Percentiles rank a stretch among this genome's conserved stretches.
These are phyloP conservation scores for Escallonia herrerae DNA, from an alignment of 129 eudicot species.

Conservation along the genomic window DNA sequence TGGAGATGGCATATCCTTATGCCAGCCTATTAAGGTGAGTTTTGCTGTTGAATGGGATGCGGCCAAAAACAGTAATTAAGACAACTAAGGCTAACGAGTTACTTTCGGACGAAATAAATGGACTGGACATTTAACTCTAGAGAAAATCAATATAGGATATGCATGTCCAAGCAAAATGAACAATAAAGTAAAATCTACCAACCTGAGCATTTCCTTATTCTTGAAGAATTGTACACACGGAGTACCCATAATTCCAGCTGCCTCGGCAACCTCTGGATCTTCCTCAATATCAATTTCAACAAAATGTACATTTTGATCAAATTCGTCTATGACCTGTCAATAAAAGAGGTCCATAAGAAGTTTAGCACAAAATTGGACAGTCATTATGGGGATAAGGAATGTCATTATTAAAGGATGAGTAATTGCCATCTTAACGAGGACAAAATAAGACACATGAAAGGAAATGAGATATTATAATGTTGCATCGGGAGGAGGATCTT, in stretches of 20 bases:
- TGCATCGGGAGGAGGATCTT: too few relatives aligned
- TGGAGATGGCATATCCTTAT: too few relatives aligned
- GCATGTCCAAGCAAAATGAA: neutral
- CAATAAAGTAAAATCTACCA: slow-evolving; percentile 14
- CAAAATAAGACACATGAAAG: too few relatives aligned
- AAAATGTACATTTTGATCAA: slow-evolving; percentile 65
- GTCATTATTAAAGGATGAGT: neutral
- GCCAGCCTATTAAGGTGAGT: too few relatives aligned
- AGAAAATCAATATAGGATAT: neutral
- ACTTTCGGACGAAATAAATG: too few relatives aligned
- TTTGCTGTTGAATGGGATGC: too few relatives aligned
- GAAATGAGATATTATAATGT: too few relatives aligned
- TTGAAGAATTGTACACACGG: slow-evolving; percentile 96
- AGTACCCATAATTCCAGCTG: slow-evolving; percentile 95
- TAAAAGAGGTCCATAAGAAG: neutral
- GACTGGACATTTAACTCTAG: too few relatives aligned
- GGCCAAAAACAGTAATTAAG: too few relatives aligned
- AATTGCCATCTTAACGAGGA: neutral
- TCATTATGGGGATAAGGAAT: neutral
- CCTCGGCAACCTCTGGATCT: slow-evolving; percentile 98
- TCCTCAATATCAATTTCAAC: slow-evolving; percentile 94
- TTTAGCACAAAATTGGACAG: neutral
- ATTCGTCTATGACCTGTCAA: slow-evolving; percentile 87
- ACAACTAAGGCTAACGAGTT: too few relatives aligned
- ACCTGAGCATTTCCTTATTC: slow-evolving; percentile 97